Evolutionary conservation across 345 rosid species (phyloP), one percentile per base, ranked within the genome.

Genomic region (Eutrema heterophyllum): DNA sequence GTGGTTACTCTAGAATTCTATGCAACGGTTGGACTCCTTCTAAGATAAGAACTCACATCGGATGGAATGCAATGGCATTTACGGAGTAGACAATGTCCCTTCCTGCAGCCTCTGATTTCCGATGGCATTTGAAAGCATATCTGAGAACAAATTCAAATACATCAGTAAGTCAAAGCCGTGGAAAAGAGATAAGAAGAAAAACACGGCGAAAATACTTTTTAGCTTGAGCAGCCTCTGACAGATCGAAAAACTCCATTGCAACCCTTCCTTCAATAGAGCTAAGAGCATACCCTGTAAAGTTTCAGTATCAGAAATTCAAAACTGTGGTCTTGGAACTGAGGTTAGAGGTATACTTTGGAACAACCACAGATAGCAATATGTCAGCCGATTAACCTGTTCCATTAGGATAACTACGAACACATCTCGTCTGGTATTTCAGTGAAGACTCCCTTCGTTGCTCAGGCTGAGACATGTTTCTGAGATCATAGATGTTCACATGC

Each of bases 201-300:
- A 54, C 14, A 73, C 21, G 29, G 5, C 49, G 44, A 5, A 51
- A 78, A 11, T 89, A 96, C 99, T 92, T 96, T 89, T 96, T 96
- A 66, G 97, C 89, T 78, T 96, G 99, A 80, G 90, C 90, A 55
- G 97, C 84, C 70, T 96, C 99, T 44, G 99, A 89, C 26, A 84
- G 90, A 83, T 92, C 99, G 75, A 96, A 96, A 68, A 90, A 92
- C 72, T 96, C 99, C 98, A 96, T 96, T 14, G 99, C 91, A 58
- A 96, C 97, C 67, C 99, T 84, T 71, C 99, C 99, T 82, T 96
- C 99, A 67, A 96, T 97, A 64, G 98, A 96, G 81, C 98, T 96
- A 64, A 96, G 94, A 68, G 99, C 99, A 85, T 92, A 95, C 66
- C 99, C 99, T 95, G 88, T 80, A 84, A 46, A 81, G 3, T 26